Evolutionary conservation across 1,139 yeast genomes (phyloP).

Genomic region (Diutina scorzettiae): DNA sequence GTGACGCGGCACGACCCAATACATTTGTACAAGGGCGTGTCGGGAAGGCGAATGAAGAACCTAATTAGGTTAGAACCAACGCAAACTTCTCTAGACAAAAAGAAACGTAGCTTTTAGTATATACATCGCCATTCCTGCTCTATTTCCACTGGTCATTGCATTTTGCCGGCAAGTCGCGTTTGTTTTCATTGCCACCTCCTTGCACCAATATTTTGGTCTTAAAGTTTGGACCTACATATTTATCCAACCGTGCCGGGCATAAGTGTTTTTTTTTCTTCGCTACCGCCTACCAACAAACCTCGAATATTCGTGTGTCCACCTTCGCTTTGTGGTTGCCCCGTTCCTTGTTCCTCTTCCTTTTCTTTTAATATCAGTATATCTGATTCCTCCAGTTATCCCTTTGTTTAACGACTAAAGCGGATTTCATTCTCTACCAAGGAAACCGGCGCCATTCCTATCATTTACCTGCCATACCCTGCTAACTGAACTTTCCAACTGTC

Average conservation of each 20-base stretch:
- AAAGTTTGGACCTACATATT: constrained; percentile 2
- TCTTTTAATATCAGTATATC: neutral
- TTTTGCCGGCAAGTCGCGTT: no score
- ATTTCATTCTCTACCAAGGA: neutral
- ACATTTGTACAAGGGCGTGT: neutral
- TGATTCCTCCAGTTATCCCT: neutral
- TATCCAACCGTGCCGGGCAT: neutral
- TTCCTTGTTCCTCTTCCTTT: neutral
- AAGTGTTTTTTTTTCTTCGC: neutral
- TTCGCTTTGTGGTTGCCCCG: constrained; percentile 2
- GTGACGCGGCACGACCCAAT: neutral
- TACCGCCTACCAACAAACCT: neutral
- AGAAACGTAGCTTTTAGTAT: no score
- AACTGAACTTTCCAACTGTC: constrained; percentile 5
- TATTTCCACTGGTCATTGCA: neutral
- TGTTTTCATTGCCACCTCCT: neutral
- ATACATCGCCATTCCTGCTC: neutral
- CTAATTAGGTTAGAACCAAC: neutral
- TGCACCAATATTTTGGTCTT: constrained; percentile 3
- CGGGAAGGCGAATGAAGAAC: neutral
- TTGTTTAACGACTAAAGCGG: constrained; percentile 5
- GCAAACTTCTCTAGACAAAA: neutral
- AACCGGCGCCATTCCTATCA: no score
- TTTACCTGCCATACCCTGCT: no score
- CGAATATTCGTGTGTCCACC: neutral